phyloP scores from a whole-genome alignment of 78 protist genomes.

The Capsaspora owczarzaki region DNA sequence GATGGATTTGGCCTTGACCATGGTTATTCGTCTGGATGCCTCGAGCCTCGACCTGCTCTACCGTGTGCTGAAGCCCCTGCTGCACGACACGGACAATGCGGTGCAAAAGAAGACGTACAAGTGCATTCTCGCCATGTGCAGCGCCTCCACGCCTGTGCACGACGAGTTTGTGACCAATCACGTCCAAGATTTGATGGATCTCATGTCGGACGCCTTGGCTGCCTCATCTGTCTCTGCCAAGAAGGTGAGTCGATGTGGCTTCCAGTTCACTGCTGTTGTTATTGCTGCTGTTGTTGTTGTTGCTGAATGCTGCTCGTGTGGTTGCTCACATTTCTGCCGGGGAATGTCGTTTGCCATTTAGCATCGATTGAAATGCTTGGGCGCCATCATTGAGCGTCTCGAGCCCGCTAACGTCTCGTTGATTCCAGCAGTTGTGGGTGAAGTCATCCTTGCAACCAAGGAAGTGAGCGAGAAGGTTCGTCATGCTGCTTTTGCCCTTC shows the following conservation, averaged over 20 bases:
- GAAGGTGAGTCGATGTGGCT: neutral
- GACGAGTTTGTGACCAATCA: neutral
- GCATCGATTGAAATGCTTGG: neutral
- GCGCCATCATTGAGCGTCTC: neutral
- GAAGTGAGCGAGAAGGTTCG: neutral
- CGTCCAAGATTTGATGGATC: too few relatives aligned
- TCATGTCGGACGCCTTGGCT: neutral
- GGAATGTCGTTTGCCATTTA: neutral
- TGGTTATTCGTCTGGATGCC: neutral
- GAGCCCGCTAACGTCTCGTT: neutral
- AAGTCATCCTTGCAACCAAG: neutral
- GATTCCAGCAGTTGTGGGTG: neutral
- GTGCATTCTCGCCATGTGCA: neutral
- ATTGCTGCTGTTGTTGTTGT: neutral
- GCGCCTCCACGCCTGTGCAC: neutral
- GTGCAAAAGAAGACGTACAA: neutral
- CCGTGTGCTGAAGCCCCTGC: neutral
- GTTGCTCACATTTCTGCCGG: neutral
- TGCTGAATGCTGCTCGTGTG: neutral
- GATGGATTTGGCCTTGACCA: neutral
- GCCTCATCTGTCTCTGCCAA: neutral
- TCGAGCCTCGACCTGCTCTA: neutral
- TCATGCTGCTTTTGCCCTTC: neutral
- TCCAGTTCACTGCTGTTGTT: too few relatives aligned
- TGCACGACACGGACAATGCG: neutral